A percentile compares a stretch with the other conserved stretches of the same genome.
These are phyloP conservation scores for Fusarium solani-melongenae DNA, from an alignment of 2,329 filamentous ascomycete genomes.

Conservation along the genomic window DNA sequence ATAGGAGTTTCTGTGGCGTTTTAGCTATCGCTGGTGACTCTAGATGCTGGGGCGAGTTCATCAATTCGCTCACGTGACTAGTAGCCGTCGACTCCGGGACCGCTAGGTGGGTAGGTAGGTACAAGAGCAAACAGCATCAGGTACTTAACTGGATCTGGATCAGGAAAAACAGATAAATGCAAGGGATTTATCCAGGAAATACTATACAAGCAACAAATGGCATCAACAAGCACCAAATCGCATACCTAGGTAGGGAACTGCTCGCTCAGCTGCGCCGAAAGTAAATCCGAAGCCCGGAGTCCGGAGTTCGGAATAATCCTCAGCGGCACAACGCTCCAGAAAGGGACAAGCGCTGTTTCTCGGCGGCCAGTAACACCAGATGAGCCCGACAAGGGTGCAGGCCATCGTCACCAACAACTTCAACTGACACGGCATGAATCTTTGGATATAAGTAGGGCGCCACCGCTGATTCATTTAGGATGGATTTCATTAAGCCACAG, in stretches of 20 bases:
- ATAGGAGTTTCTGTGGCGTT: not conserved
- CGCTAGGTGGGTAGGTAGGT: not conserved
- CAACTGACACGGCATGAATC: not conserved
- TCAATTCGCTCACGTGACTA: not conserved
- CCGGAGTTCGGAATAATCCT: not conserved
- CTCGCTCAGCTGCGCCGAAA: not conserved
- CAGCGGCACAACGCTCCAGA: not conserved
- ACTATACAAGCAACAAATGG: not conserved
- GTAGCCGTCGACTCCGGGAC: accelerated
- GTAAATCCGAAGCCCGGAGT: not conserved
- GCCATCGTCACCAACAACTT: not conserved
- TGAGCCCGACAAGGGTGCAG: not conserved
- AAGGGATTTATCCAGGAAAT: not conserved
- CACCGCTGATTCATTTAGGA: not conserved
- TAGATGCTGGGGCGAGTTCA: not conserved
- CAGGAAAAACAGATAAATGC: not conserved
- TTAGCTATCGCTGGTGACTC: not conserved
- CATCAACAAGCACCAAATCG: not conserved
- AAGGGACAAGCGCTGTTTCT: not conserved
- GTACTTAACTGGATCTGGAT: too few relatives aligned
- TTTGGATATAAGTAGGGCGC: not conserved
- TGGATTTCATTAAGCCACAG: not conserved
- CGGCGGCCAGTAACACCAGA: not conserved
- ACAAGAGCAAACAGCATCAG: not conserved
- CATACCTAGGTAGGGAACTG: not conserved